These are phyloP conservation scores for Aeminium ludgeri DNA, from an alignment of 495 filamentous ascomycete genomes.

Conservation along the genomic window DNA sequence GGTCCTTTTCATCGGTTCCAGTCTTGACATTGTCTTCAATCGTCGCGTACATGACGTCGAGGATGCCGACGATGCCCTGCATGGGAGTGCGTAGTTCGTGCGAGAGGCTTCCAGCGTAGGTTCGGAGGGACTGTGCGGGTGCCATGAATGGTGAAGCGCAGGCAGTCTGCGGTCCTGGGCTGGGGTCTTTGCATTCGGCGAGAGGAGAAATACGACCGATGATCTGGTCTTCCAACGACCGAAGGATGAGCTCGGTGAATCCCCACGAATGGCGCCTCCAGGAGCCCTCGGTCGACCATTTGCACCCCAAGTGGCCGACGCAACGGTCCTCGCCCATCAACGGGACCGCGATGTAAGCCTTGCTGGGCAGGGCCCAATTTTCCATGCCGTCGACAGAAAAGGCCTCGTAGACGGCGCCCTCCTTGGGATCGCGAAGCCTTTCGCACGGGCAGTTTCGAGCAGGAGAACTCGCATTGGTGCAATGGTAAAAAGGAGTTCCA, in stretches of 20 bases:
- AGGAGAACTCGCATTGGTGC: constrained; percentile 42
- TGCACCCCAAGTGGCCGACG: constrained; percentile 57
- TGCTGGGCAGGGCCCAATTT: constrained; percentile 44
- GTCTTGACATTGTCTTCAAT: constrained; percentile 51
- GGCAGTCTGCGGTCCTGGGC: constrained; percentile 35
- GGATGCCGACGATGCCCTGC: constrained; percentile 74
- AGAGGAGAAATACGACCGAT: constrained; percentile 32
- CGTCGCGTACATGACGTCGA: constrained; percentile 71
- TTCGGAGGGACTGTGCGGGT: constrained; percentile 50
- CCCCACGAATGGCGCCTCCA: constrained; percentile 44
- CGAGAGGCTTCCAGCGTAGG: constrained; percentile 61
- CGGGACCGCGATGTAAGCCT: constrained; percentile 58
- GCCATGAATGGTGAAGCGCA: too few relatives aligned
- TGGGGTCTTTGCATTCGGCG: constrained; percentile 18
- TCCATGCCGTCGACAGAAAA: constrained; percentile 41
- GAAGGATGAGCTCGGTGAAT: constrained; percentile 55
- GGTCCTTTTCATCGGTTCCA: constrained; percentile 33
- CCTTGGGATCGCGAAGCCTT: constrained; percentile 59
- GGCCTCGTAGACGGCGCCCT: constrained; percentile 52
- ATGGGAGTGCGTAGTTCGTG: constrained; percentile 71
- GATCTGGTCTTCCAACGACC: constrained; percentile 60
- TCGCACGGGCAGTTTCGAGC: constrained; percentile 47
- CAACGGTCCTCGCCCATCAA: constrained; percentile 53
- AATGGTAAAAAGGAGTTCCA: constrained; percentile 47
- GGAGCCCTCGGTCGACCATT: constrained; percentile 52